phyloP scores from a whole-genome alignment of 768 basidiomycete genomes.

The Ramaria sp. region DNA sequence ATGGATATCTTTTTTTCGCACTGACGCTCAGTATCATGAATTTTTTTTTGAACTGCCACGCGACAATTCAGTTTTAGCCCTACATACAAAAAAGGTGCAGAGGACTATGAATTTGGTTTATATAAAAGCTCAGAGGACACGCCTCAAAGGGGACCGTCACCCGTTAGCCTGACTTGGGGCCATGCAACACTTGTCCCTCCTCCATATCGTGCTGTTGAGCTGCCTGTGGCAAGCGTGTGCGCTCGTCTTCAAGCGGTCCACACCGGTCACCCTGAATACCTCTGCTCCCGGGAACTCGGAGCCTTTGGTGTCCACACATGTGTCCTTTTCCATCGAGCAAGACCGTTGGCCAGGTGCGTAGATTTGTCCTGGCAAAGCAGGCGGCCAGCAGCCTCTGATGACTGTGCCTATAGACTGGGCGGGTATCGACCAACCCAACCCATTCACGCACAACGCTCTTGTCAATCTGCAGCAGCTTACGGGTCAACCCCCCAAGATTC shows the following conservation, averaged over 20 bases:
- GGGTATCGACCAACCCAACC: slow-evolving; percentile 38
- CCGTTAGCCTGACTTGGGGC: neutral
- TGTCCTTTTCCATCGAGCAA: slow-evolving; percentile 5
- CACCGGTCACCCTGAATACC: neutral
- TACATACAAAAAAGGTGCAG: no score
- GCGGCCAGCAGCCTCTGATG: neutral
- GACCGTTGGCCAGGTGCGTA: slow-evolving; percentile 8
- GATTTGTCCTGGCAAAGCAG: no score
- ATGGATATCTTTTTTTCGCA: no score
- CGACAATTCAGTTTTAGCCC: no score
- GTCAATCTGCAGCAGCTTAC: slow-evolving; percentile 5
- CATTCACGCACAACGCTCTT: slow-evolving; percentile 33
- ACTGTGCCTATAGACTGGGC: slow-evolving; percentile 38
- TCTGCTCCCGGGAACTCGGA: neutral
- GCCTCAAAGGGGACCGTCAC: neutral
- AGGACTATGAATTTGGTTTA: no score
- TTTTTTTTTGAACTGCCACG: no score
- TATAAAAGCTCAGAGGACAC: no score
- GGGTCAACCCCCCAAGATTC: slow-evolving; percentile 10
- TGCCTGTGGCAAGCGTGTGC: neutral
- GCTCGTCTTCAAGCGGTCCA: neutral
- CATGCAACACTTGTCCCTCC: neutral
- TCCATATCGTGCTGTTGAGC: neutral
- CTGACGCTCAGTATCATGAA: no score
- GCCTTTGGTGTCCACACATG: slow-evolving; percentile 6